Conservation (phyloP, 2,329 filamentous ascomycete species). For the Penicillium sp. region DNA sequence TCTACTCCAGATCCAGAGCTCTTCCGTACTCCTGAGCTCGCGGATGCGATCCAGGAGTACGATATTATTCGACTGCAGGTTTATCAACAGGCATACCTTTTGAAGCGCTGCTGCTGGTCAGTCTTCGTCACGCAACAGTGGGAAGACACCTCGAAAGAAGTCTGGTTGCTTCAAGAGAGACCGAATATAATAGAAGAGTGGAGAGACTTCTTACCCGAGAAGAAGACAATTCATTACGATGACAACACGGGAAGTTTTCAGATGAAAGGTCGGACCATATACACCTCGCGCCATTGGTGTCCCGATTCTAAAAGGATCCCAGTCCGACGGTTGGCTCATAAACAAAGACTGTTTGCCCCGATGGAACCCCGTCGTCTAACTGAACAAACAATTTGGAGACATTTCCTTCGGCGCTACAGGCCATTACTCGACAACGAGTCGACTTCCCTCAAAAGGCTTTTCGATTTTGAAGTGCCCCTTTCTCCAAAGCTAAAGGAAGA, state of each 20-base stretch:
- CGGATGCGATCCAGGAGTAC: constrained; percentile 38
- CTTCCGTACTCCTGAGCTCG: constrained; percentile 29
- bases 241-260: constrained; percentile 46
- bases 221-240: constrained; percentile 36
- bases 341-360: constrained; percentile 15
- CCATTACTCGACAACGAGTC: constrained; percentile 12
- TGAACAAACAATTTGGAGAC: constrained; percentile 17
- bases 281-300: constrained; percentile 16
- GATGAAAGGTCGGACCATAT: constrained; percentile 35
- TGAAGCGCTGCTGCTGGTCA: constrained; percentile 16
- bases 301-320: neutral
- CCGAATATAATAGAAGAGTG: constrained; percentile 56
- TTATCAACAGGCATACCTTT: constrained; percentile 34
- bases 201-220: constrained; percentile 49
- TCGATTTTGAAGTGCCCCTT: constrained; percentile 12
- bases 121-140: constrained; percentile 9
- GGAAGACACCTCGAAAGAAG: constrained; percentile 13
- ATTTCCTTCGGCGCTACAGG: constrained; percentile 6
- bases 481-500: constrained; percentile 4
- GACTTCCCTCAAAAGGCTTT: constrained; percentile 17
- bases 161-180: constrained; percentile 41
- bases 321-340: constrained; percentile 13
- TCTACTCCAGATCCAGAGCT: constrained; percentile 12
- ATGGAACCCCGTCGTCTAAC: neutral
- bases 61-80: constrained; percentile 36